A percentile compares a stretch with the other conserved stretches of the same genome.
These are phyloP conservation scores for Taxillus chinensis DNA, from an alignment of 164 flowering plant species.

Conservation along the genomic window DNA sequence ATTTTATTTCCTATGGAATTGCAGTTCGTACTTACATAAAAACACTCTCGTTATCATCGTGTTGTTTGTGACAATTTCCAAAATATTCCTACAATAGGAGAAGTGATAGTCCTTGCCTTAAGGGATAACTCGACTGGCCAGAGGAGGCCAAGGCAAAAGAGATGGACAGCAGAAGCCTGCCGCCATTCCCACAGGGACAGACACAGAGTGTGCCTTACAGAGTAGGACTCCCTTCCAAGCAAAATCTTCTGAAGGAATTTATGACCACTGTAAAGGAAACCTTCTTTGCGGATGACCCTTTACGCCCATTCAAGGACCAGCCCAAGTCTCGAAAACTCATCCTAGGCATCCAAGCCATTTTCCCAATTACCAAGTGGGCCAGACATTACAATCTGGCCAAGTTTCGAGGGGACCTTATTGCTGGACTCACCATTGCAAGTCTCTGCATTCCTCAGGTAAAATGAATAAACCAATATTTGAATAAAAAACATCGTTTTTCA, in stretches of 20 bases:
- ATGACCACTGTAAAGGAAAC: conserved; percentile 43
- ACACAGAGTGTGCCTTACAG: conserved; percentile 19
- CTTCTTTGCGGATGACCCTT: conserved; percentile 68
- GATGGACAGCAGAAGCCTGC: conserved; percentile 23
- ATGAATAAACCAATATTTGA: neutral
- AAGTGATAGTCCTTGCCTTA: conserved; percentile 6
- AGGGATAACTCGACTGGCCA: conserved; percentile 22
- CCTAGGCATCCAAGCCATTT: conserved; percentile 52
- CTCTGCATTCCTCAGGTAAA: conserved; percentile 84
- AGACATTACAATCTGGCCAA: conserved; percentile 38
- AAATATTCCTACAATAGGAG: conserved; percentile 11
- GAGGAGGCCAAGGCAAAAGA: conserved; percentile 29
- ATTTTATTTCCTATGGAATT: neutral
- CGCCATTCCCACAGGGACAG: conserved; percentile 21
- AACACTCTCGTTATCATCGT: conserved; percentile 9
- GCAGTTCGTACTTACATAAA: neutral
- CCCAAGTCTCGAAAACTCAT: conserved; percentile 39
- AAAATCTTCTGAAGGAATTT: conserved; percentile 45
- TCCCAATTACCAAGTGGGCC: conserved; percentile 70
- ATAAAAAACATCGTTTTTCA: neutral
- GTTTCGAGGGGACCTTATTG: conserved; percentile 58
- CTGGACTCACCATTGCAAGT: conserved; percentile 85
- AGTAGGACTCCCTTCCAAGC: conserved; percentile 57
- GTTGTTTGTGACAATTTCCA: conserved; percentile 8
- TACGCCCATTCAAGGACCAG: conserved; percentile 64